Evolutionary conservation across 1,284 basidiomycete species (phyloP).

Genomic region (Cryptococcus depauperatus): DNA sequence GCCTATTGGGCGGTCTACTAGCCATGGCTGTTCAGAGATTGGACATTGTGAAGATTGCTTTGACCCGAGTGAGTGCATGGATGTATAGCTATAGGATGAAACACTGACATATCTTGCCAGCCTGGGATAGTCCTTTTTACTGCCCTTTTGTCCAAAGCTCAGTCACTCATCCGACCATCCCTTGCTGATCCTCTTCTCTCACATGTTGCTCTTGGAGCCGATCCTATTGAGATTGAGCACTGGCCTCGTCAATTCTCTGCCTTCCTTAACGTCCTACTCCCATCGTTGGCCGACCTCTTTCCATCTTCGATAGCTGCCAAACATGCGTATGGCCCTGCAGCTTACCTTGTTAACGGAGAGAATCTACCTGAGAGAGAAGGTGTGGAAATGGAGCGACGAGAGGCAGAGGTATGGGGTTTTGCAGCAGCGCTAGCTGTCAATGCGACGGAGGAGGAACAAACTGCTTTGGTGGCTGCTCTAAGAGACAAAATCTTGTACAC

Average conservation of each 20-base stretch:
- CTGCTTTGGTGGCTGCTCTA: constrained; percentile 72
- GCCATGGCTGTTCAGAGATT: constrained; percentile 76
- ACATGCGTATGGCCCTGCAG: constrained; percentile 49
- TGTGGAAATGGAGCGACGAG: constrained; percentile 42
- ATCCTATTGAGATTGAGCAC: constrained; percentile 68
- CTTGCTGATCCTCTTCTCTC: constrained; percentile 49
- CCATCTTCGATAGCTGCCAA: constrained; percentile 70
- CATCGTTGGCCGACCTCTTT: constrained; percentile 72
- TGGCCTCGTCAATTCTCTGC: constrained; percentile 83
- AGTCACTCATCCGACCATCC: constrained; percentile 72
- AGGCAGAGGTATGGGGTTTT: constrained; percentile 45
- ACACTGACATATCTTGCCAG: constrained; percentile 43
- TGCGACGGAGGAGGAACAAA: constrained; percentile 70
- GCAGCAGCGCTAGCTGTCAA: constrained; percentile 73
- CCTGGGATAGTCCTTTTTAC: constrained; percentile 90
- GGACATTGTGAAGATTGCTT: constrained; percentile 61
- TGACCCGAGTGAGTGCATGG: constrained; percentile 56
- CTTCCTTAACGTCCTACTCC: constrained; percentile 68
- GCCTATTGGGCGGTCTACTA: constrained; percentile 77
- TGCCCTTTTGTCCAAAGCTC: constrained; percentile 82
- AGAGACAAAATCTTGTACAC: constrained; percentile 63
- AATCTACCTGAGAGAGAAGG: constrained; percentile 64
- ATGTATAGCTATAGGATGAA: not conserved
- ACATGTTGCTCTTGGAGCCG: constrained; percentile 43
- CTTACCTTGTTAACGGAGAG: constrained; percentile 41